phyloP scores from a whole-genome alignment of 2,329 filamentous ascomycete genomes.

The Aureobasidium subglaciale region DNA sequence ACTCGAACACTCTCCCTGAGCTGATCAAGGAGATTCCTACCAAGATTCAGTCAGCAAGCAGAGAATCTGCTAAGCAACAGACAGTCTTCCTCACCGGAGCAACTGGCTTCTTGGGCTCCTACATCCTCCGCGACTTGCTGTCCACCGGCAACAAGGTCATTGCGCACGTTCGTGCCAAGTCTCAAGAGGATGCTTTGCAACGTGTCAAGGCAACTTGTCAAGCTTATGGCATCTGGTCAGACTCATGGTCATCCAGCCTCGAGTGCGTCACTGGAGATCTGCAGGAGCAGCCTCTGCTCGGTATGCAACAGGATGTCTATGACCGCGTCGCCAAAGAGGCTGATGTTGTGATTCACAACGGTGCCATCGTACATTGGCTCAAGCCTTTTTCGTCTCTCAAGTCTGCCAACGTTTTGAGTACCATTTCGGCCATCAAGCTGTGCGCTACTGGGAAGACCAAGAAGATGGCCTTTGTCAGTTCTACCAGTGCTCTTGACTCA shows the following conservation, averaged over 20 bases:
- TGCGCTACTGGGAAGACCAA: conserved; percentile 74
- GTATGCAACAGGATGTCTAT: conserved; percentile 62
- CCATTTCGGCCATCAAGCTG: conserved; percentile 66
- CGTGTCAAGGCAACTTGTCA: conserved; percentile 61
- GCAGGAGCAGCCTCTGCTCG: conserved; percentile 60
- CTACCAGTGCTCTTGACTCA: conserved; percentile 74
- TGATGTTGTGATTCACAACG: conserved; percentile 71
- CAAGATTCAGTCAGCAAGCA: conserved; percentile 23
- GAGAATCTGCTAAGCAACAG: conserved; percentile 29
- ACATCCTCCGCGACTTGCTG: conserved; percentile 69
- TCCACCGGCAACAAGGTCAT: conserved; percentile 52
- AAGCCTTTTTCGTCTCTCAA: conserved; percentile 66
- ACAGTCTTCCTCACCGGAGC: conserved; percentile 81
- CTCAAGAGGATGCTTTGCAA: conserved; percentile 51
- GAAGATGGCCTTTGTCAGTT: conserved; percentile 72
- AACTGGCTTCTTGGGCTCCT: conserved; percentile 82
- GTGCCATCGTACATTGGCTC: conserved; percentile 73
- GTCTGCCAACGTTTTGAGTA: conserved; percentile 71
- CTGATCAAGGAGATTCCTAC: conserved; percentile 45
- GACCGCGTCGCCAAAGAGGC: conserved; percentile 56
- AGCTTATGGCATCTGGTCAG: conserved; percentile 74
- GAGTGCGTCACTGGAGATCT: conserved; percentile 67
- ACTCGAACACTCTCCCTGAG: conserved; percentile 47
- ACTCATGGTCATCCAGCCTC: conserved; percentile 59
- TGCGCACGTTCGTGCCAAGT: conserved; percentile 66